Evolutionary conservation across 2,329 filamentous ascomycete species (phyloP).

Genomic region (Zopfia rhizophila): DNA sequence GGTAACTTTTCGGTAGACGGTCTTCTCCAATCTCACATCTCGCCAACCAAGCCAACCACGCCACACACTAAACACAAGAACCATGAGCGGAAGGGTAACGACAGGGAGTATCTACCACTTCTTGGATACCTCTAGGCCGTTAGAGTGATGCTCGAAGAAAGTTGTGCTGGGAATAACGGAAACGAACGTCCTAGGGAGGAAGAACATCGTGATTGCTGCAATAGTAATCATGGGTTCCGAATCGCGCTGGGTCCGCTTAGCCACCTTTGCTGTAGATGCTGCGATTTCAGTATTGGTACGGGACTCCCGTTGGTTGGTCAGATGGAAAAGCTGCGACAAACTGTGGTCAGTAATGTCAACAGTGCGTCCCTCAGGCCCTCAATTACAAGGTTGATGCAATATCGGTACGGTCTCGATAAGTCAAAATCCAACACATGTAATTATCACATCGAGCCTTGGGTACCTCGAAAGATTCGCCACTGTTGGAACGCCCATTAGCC

Average conservation of each 20-base stretch:
- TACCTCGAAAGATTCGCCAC: conserved; percentile 28
- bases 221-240: conserved; percentile 41
- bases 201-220: conserved; percentile 37
- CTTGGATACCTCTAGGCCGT: too few species aligned
- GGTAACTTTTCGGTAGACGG: too few species aligned
- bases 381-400: conserved; percentile 33
- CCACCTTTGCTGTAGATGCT: conserved; percentile 27
- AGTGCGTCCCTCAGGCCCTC: background rate
- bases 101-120: too few species aligned
- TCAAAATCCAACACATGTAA: conserved; percentile 27
- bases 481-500: conserved; percentile 14
- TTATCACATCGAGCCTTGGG: conserved; percentile 31
- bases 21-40: too few species aligned
- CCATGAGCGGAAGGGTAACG: too few species aligned
- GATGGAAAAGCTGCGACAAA: conserved; percentile 35
- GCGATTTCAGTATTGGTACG: conserved; percentile 31
- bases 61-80: too few species aligned
- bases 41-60: too few species aligned
- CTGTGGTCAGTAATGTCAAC: too few species aligned
- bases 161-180: conserved; percentile 11
- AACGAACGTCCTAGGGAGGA: conserved; percentile 36
- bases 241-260: conserved; percentile 34
- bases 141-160: too few species aligned
- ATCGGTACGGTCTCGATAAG: conserved; percentile 33
- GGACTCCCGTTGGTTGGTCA: conserved; percentile 29